Evolutionary conservation across 495 filamentous ascomycete genomes (phyloP), one percentile per base, ranked within the genome.

Genomic region (Neurospora intermedia): DNA sequence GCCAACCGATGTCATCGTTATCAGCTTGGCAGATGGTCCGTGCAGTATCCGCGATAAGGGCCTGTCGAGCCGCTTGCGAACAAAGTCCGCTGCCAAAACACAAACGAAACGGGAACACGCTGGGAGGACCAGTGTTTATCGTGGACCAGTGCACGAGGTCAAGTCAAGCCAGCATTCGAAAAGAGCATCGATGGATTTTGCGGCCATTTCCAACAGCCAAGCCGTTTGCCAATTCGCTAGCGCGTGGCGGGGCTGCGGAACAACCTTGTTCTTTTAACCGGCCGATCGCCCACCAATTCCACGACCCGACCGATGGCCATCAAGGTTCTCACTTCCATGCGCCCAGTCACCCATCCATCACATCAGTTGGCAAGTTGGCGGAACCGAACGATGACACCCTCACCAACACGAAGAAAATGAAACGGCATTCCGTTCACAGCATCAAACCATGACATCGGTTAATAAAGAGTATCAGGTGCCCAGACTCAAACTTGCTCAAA

Each of bases 321-420:
- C 15, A 66, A 66, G 54, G 54, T 66, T 66, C 54, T 66, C 54
- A 35, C 31, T 66, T 66, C 15, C 27, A 66, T 66, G 23, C 54
- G 27, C 54, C 27, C 54, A 31, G 27, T 31, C 27, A 31, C 27
- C 27, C 27, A 46, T 46, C 45, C 46, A 54, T 54, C 46, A 59
- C 54, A 66, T 62, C 13, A 9, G 27, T 66, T 35, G 54, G 54
- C 54, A 66, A 38, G 27, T 66, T 66, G 54, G 54, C 31, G 54
- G 18, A 35, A 66, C 54, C 54, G 15, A 66, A 27, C 54, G 54
- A 66, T 35, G 54, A 66, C 54, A 66, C 54, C 15, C 54, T 43
- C 70, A 27, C 70, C 71, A 71, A 79, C 78, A 54, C 79, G 75
- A 41, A 76, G 73, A 35, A 66, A 15, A 66, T 6, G 54, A 35